phyloP scores from a whole-genome alignment of 768 basidiomycete genomes.

The Lactarius quietus region DNA sequence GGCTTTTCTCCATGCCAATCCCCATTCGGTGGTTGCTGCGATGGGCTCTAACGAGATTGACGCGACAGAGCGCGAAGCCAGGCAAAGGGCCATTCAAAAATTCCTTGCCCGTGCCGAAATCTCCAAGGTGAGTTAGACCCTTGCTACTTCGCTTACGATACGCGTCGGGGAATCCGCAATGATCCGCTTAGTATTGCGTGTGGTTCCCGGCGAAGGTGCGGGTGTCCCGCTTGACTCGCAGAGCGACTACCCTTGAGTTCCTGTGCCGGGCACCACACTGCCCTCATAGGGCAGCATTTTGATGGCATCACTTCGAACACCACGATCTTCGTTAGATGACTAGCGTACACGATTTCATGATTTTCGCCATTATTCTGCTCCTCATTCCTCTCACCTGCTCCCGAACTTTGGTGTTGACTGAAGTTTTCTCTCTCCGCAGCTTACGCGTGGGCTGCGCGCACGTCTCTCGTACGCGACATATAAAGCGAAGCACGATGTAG shows the following conservation, averaged over 20 bases:
- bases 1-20: slow-evolving; percentile 49
- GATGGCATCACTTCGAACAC: slow-evolving; percentile 2
- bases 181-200: slow-evolving; percentile 17
- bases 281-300: not conserved
- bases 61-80: slow-evolving; percentile 50
- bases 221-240: not conserved
- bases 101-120: slow-evolving; percentile 77
- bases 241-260: not conserved
- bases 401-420: slow-evolving; percentile 26
- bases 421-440: slow-evolving; percentile 42
- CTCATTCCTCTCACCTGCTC: not conserved
- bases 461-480: slow-evolving; percentile 81
- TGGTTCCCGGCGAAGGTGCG: not conserved
- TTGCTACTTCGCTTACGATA: slow-evolving; percentile 20
- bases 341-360: slow-evolving; percentile 13
- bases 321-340: not conserved
- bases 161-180: slow-evolving; percentile 22
- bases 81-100: slow-evolving; percentile 67
- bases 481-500: slow-evolving; percentile 74
- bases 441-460: slow-evolving; percentile 75
- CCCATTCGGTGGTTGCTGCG: slow-evolving; percentile 36
- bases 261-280: not conserved
- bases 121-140: slow-evolving; percentile 61
- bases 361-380: slow-evolving; percentile 2
- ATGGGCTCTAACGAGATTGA: slow-evolving; percentile 39